Conservation (phyloP, 441 rosid species). For the Euphorbia schlechtendalii region DNA sequence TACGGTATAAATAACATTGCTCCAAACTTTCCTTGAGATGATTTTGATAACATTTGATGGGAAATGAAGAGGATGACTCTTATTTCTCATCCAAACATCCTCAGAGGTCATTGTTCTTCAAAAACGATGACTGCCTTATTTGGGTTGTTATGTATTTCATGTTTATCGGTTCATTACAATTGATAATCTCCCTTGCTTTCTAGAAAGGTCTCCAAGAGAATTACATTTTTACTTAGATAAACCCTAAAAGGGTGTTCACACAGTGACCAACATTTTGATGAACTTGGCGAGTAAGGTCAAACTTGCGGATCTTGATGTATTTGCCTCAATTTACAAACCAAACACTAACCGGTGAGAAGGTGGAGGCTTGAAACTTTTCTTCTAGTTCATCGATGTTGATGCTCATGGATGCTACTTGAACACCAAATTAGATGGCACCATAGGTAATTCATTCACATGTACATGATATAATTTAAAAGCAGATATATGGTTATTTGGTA, state of each 20-base stretch:
- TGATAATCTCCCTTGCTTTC: slow-evolving; percentile 55
- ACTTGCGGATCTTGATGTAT: slow-evolving; percentile 83
- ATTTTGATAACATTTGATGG: slow-evolving; percentile 54
- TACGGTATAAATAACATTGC: too few relatives aligned
- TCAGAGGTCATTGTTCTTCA: slow-evolving; percentile 73
- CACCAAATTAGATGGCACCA: slow-evolving; percentile 93
- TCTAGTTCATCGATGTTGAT: slow-evolving; percentile 33
- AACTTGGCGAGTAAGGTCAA: slow-evolving; percentile 58
- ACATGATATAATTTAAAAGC: slow-evolving; percentile 68
- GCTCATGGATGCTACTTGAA: slow-evolving; percentile 66
- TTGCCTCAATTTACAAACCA: slow-evolving; percentile 66
- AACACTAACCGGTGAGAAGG: too few relatives aligned
- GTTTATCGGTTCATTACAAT: slow-evolving; percentile 76
- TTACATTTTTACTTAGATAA: slow-evolving; percentile 65
- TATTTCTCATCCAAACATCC: slow-evolving; percentile 69
- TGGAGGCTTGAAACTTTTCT: slow-evolving; percentile 8
- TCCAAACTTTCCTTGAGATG: too few relatives aligned
- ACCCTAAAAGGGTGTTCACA: slow-evolving; percentile 68
- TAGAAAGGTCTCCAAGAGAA: slow-evolving; percentile 56
- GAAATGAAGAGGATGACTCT: slow-evolving; percentile 76
- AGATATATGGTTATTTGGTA: slow-evolving; percentile 83
- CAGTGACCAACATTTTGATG: slow-evolving; percentile 58
- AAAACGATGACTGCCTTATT: slow-evolving; percentile 56
- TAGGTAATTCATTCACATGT: slow-evolving; percentile 90
- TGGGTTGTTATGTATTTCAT: slow-evolving; percentile 98